These are phyloP conservation scores for Conticribra guillardii DNA, from an alignment of 108 stramenopile genomes.

Conservation along the genomic window DNA sequence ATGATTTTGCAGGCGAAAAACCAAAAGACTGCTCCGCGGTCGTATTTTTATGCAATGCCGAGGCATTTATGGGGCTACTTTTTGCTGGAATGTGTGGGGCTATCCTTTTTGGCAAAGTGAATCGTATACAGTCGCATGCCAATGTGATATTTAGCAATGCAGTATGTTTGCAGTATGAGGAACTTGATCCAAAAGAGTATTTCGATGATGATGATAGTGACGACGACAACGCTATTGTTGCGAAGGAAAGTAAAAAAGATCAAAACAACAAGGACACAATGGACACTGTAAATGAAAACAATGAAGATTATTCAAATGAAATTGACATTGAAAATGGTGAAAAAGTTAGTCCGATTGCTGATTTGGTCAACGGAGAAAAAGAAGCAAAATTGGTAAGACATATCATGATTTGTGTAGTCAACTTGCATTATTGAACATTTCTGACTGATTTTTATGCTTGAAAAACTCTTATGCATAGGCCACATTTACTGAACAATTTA, in stretches of 20 bases:
- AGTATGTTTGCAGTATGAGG: conserved; percentile 72
- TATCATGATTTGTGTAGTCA: no score
- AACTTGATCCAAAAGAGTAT: conserved; percentile 33
- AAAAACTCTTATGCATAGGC: neutral
- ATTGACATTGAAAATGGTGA: no score
- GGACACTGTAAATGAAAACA: no score
- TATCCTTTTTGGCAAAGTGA: conserved; percentile 81
- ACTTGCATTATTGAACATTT: no score
- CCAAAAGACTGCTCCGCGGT: conserved; percentile 57
- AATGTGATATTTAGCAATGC: conserved; percentile 70
- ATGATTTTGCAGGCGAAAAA: conserved; percentile 45
- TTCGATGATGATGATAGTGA: conserved; percentile 25
- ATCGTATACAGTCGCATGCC: conserved; percentile 72
- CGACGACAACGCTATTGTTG: conserved; percentile 30
- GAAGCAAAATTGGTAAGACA: no score
- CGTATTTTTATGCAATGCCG: conserved; percentile 68
- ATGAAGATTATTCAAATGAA: no score
- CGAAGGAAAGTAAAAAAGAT: no score
- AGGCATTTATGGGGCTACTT: conserved; percentile 75
- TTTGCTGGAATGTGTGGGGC: conserved; percentile 84
- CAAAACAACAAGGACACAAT: no score
- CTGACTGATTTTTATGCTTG: no score
- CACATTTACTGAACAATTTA: conserved; percentile 31
- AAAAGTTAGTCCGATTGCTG: no score
- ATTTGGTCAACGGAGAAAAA: no score